phyloP scores from a whole-genome alignment of 129 eudicot genomes.

The Chrysanthemum lavandulifolium region DNA sequence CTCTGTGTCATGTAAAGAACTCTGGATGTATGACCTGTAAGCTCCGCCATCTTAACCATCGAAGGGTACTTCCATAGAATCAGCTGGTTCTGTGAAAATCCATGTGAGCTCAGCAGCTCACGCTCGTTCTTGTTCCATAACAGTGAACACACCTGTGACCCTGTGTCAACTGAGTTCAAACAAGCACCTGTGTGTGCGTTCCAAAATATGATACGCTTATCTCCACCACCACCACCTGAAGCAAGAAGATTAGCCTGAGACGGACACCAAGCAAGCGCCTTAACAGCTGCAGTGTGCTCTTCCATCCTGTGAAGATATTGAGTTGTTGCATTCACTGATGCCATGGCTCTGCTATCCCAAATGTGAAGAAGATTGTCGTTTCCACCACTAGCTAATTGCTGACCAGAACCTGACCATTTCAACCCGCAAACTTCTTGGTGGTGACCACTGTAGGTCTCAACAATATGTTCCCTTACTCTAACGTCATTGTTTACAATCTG shows the following conservation, averaged over 20 bases:
- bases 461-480: constrained; percentile 50
- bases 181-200: no score
- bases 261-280: constrained; percentile 97
- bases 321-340: constrained; percentile 52
- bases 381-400: constrained; percentile 84
- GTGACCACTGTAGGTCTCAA: constrained; percentile 70
- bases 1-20: no score
- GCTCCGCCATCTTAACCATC: no score
- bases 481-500: constrained; percentile 81
- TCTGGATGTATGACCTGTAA: no score
- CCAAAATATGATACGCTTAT: constrained; percentile 75
- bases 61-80: no score
- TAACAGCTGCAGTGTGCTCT: constrained; percentile 88
- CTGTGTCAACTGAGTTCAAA: no score
- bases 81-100: no score
- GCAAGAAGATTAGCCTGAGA: constrained; percentile 77
- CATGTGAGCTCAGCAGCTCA: no score
- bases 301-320: constrained; percentile 79
- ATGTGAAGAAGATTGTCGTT: constrained; percentile 85
- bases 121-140: no score
- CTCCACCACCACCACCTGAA: constrained; percentile 88
- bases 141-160: no score
- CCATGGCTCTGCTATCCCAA: constrained; percentile 67
- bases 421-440: constrained; percentile 87
- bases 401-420: constrained; percentile 85